These are phyloP conservation scores for Claviceps quebecensis DNA, from an alignment of 2,329 filamentous ascomycete genomes.

Conservation along the genomic window DNA sequence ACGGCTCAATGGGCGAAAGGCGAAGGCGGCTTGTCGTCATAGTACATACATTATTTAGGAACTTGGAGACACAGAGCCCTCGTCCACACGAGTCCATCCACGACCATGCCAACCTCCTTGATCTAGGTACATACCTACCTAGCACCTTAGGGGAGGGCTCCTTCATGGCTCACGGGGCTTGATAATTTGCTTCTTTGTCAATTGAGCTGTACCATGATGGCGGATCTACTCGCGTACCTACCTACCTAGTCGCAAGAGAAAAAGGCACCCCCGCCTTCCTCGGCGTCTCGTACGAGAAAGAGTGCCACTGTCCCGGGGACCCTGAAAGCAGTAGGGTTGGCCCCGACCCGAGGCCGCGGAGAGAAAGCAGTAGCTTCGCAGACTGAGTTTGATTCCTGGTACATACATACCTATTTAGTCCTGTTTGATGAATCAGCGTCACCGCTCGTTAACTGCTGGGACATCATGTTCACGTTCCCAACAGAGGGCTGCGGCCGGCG, in stretches of 20 bases:
- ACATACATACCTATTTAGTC: neutral
- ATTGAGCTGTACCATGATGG: neutral
- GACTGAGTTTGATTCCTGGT: neutral
- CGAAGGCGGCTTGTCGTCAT: neutral
- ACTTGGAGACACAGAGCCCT: neutral
- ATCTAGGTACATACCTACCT: neutral
- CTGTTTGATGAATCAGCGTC: neutral
- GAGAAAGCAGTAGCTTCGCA: neutral
- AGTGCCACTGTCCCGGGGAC: neutral
- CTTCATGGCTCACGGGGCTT: neutral
- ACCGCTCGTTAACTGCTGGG: neutral
- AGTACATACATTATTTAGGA: neutral
- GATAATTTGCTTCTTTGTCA: neutral
- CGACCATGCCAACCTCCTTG: conserved; percentile 2
- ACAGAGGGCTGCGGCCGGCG: neutral
- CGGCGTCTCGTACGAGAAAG: neutral
- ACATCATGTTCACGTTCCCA: neutral
- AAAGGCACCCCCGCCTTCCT: neutral
- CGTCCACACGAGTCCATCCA: neutral
- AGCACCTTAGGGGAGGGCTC: neutral
- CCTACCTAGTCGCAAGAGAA: neutral
- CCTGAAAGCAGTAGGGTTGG: neutral
- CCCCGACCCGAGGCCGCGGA: neutral
- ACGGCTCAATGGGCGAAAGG: conserved; percentile 2
- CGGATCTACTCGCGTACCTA: neutral